Conservation (phyloP, 169 alveolate species). For the Neospora caninum region DNA sequence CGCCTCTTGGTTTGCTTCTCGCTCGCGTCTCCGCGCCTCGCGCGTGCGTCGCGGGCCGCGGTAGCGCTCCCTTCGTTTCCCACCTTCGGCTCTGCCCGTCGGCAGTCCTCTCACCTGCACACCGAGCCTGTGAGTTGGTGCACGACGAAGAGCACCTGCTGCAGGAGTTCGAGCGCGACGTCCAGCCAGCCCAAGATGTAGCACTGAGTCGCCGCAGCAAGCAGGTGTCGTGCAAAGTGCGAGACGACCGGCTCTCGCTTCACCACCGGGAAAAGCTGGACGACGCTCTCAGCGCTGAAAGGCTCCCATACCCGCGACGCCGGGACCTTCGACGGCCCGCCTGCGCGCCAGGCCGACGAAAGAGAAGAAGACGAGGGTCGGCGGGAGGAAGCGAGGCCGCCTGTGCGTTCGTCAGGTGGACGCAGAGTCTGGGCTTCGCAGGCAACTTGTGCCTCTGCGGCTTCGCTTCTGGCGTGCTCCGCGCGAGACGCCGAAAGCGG, state of each 20-base stretch:
- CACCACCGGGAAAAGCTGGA: neutral
- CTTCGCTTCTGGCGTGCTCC: neutral
- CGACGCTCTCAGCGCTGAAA: neutral
- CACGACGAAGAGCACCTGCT: neutral
- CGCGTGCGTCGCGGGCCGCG: too few relatives aligned
- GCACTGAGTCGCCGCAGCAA: neutral
- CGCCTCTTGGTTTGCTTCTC: too few relatives aligned
- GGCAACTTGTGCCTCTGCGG: neutral
- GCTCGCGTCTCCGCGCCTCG: too few relatives aligned
- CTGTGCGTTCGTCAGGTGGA: too few relatives aligned
- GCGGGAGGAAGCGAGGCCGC: too few relatives aligned
- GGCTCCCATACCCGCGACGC: neutral
- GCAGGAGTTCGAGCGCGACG: neutral
- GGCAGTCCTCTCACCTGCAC: constrained; percentile 7
- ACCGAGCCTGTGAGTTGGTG: neutral
- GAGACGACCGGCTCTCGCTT: constrained; percentile 5
- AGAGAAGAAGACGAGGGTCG: neutral
- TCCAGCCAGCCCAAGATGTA: constrained; percentile 11
- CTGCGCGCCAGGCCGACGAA: neutral
- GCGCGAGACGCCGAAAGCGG: neutral
- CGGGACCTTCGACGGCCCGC: neutral
- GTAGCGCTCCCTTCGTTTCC: too few relatives aligned
- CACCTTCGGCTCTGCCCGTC: too few relatives aligned
- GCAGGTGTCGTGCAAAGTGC: neutral
- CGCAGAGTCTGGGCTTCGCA: too few relatives aligned